Evolutionary conservation across 768 basidiomycete species (phyloP), one percentile per base, ranked within the genome.

Genomic region (Royoungia palumana): DNA sequence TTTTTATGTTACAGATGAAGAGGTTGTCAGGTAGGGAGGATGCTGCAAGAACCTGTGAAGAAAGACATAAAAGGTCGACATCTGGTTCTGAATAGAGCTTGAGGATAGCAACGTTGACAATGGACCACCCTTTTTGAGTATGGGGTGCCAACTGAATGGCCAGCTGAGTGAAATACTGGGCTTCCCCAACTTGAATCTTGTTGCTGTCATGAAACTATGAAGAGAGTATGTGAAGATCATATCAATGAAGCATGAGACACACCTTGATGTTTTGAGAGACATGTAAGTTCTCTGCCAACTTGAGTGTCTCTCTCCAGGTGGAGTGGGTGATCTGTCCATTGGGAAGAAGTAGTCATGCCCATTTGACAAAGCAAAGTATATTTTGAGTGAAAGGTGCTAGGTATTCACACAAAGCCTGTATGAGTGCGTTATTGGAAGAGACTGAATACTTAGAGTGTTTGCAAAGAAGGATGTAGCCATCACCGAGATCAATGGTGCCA

Each of bases 251-350:
- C 12, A 30, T 5, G 17, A 11, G 7, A 40, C 27, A 16, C 38
- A 59, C 59, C 54, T 59, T 60, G 8, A 60, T 46, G 25, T 57
- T 61, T 6, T 50, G 27, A 6, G 60, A 47, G 4, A 54, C 22
- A 2, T 37, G 22, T 20, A 50, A 10, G 5, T 50, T 43, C 3
- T 39, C 47, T 1, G 8, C 11, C 6, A 40, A 35, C 34, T 46
- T 53, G 11, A 44, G 37, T 11, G 2, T 14, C 25, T 50, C 48
- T 14, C 50, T 14, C 50, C 53, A 51, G 2, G 41, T 32, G 8
- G 51, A 60, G 1, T 53, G 44, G 1, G 53, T 60, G 30, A 61
- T 56, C 21, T 64, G 63, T 1, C 60, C 58, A 43, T 57, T 66
- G 6, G 64, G 59, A 11, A 66, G 44, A 0, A 37, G 53, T 0